Evolutionary conservation across 2,329 filamentous ascomycete genomes (phyloP).

Genomic region (Penicillium concentricum): DNA sequence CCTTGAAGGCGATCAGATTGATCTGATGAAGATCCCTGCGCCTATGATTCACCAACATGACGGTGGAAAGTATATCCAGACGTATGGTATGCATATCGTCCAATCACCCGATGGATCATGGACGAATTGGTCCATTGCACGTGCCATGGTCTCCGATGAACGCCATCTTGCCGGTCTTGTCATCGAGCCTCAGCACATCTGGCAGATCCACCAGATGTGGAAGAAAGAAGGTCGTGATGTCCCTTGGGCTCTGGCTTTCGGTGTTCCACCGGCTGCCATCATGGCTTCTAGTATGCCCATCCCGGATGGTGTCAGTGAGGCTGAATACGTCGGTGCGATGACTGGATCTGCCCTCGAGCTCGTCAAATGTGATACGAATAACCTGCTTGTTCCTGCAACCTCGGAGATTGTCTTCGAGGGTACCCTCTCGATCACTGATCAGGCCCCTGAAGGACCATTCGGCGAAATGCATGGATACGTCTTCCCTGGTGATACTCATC

Average conservation of each 20-base stretch:
- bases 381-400: conserved; percentile 51
- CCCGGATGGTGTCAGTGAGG: conserved; percentile 51
- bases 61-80: conserved; percentile 53
- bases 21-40: conserved; percentile 44
- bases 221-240: conserved; percentile 46
- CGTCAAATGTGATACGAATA: conserved; percentile 54
- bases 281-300: conserved; percentile 52
- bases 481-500: conserved; percentile 43
- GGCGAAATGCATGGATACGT: conserved; percentile 50
- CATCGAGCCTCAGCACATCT: conserved; percentile 49
- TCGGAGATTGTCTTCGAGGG: conserved; percentile 55
- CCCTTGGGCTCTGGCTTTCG: conserved; percentile 50
- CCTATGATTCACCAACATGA: conserved; percentile 48
- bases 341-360: conserved; percentile 48
- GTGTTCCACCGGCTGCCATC: conserved; percentile 51
- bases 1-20: conserved; percentile 41
- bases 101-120: conserved; percentile 48
- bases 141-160: conserved; percentile 49
- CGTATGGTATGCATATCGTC: conserved; percentile 51
- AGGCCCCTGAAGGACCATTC: conserved; percentile 50
- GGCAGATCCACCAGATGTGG: conserved; percentile 50
- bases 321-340: conserved; percentile 51
- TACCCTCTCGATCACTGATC: conserved; percentile 47
- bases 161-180: conserved; percentile 45
- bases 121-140: conserved; percentile 44